phyloP scores from a whole-genome alignment of 768 basidiomycete species.

The Botryobasidium botryosum region DNA sequence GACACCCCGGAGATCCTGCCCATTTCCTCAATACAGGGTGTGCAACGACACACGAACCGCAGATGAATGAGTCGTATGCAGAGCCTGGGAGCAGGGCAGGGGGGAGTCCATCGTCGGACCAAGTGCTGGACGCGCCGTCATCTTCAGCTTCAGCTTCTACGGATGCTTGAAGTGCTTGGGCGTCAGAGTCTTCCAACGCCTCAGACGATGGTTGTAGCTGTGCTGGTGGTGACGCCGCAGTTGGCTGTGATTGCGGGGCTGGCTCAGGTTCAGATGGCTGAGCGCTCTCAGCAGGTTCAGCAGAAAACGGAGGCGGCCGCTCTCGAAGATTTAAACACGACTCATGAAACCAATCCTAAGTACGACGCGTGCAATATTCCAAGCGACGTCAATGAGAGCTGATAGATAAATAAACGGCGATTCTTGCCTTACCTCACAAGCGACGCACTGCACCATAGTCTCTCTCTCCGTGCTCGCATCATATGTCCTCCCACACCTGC shows the following conservation, averaged over 20 bases:
- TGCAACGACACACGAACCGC: slow-evolving; percentile 45
- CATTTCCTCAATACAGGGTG: slow-evolving; percentile 37
- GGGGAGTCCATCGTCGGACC: slow-evolving; percentile 38
- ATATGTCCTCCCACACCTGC: slow-evolving; percentile 56
- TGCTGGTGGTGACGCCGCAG: not conserved
- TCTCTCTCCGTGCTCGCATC: slow-evolving; percentile 57
- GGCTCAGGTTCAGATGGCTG: not conserved
- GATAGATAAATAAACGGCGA: not conserved
- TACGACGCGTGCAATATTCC: not conserved
- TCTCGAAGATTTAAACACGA: slow-evolving; percentile 70
- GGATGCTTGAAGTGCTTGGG: too few species aligned
- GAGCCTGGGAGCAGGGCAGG: slow-evolving; percentile 52
- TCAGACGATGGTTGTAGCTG: slow-evolving; percentile 7
- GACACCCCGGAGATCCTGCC: slow-evolving; percentile 50
- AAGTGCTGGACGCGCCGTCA: too few species aligned
- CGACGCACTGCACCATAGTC: slow-evolving; percentile 78
- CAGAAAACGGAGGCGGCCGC: slow-evolving; percentile 21
- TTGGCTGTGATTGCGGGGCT: not conserved
- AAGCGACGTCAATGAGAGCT: not conserved
- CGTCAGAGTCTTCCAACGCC: too few species aligned
- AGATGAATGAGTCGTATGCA: slow-evolving; percentile 58
- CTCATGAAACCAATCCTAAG: slow-evolving; percentile 82
- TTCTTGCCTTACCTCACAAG: slow-evolving; percentile 50
- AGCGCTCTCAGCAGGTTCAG: too few species aligned
- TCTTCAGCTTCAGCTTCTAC: slow-evolving; percentile 10